These are phyloP conservation scores for Saccharomycopsis babjevae DNA, from an alignment of 805 yeast species.

Conservation along the genomic window DNA sequence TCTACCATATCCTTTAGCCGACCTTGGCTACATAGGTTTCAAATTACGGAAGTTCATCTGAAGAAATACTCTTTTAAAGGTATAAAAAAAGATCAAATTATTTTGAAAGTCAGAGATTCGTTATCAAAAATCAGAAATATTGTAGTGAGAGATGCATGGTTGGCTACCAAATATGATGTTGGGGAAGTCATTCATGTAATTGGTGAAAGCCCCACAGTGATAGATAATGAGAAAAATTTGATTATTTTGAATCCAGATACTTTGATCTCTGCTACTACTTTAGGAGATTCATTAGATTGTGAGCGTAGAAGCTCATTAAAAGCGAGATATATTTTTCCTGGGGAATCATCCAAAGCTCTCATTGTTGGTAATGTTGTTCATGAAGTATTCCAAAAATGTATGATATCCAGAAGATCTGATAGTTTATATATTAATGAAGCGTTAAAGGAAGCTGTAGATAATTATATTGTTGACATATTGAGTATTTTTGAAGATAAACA, in stretches of 20 bases:
- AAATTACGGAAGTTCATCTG: constrained; percentile 4
- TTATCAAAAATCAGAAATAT: constrained; percentile 30
- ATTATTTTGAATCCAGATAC: constrained; percentile 78
- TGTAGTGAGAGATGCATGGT: constrained; percentile 54
- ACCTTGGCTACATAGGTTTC: constrained; percentile 16
- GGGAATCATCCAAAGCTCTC: constrained; percentile 53
- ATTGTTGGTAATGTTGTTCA: constrained; percentile 81
- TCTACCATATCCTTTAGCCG: constrained; percentile 12
- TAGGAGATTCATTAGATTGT: constrained; percentile 70
- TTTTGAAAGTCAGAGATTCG: constrained; percentile 41
- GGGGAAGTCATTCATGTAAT: constrained; percentile 57
- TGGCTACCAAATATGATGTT: constrained; percentile 34
- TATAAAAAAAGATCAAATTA: constrained; percentile 17
- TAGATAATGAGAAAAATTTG: constrained; percentile 51
- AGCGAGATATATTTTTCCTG: constrained; percentile 48
- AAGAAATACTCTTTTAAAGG: constrained; percentile 10
- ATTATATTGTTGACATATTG: constrained; percentile 40
- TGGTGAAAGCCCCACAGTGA: constrained; percentile 27
- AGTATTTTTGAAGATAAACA: constrained; percentile 42
- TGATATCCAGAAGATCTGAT: constrained; percentile 20
- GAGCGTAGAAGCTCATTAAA: constrained; percentile 57
- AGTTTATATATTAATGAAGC: constrained; percentile 24
- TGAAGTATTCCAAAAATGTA: constrained; percentile 46
- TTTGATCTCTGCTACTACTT: constrained; percentile 68
- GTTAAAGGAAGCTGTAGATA: constrained; percentile 33